Base-by-base conservation (phyloP, 257 asterid genomes). In the Przewalskia tangutica region DNA sequence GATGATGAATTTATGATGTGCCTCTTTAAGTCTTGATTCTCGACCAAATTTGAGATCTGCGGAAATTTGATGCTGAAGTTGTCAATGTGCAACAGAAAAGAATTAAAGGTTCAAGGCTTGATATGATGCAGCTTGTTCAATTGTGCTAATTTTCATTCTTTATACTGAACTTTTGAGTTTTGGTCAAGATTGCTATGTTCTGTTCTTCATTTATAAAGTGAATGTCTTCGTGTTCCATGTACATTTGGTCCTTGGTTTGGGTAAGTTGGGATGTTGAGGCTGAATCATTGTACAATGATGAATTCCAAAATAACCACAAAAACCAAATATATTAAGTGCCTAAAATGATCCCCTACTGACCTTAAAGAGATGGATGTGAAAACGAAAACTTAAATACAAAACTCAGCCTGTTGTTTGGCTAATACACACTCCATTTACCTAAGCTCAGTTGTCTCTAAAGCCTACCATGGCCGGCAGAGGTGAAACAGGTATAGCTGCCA, bases 1-100 rank as follows among this genome's bases (percentile, higher is more conserved):
- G 97, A 92, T 86, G 91, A 44, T 44, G 48, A 44, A 27, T 27
- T 27, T 27, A 89, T 81, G 91, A 90, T 60, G 87, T 86, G 85
- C 89, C 86, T 23, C 84, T 77, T 77, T 80, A 86, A 86, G 81
- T 85, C 77, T 79, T 84, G 81, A 87, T 44, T 16, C 70, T 62
- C 20, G 23, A 64, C 8, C 48, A 44, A 32, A 80, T 11, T 80
- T 54, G 53, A 34, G 14, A 50, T 11, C 5, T 42, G 50, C 8
- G n/a, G 53, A 32, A 65, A 40, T 27, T 63, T 62, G 76, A 70
- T 40, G 40, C 42, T 11, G 40, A 84, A 62, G 64, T 8, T n/a
- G 32, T 58, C 32, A 58, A 20, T 8, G n/a, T 18, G 64, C 64
- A n/a, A 58, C 32, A 58, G 9, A 58, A 58, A n/a, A 18, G 64